These are phyloP conservation scores for Xylaria acuta DNA, from an alignment of 495 filamentous ascomycete species.

Conservation along the genomic window DNA sequence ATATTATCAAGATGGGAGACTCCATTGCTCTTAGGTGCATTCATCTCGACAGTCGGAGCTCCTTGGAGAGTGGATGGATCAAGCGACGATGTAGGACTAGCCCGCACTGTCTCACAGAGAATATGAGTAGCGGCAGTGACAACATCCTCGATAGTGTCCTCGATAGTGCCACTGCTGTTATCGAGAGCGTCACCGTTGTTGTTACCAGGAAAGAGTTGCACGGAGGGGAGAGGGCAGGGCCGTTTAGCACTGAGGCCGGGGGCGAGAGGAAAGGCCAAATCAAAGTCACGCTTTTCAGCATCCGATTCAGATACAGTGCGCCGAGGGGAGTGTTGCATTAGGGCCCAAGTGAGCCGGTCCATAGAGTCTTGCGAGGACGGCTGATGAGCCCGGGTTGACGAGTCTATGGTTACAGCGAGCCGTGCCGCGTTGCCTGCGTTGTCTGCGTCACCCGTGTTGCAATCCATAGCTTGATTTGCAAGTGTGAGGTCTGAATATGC, in stretches of 20 bases:
- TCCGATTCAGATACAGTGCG: not conserved
- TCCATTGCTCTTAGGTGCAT: not conserved
- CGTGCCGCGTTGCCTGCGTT: not conserved
- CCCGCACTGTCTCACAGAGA: not conserved
- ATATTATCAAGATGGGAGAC: not conserved
- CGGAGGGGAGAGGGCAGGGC: not conserved
- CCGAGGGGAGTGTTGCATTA: not conserved
- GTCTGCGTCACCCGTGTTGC: not conserved
- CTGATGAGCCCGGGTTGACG: not conserved
- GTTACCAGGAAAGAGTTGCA: not conserved
- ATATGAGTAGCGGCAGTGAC: not conserved
- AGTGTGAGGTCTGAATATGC: not conserved
- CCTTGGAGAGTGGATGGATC: not conserved
- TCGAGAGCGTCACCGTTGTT: not conserved
- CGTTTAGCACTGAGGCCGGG: not conserved
- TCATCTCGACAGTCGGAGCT: not conserved
- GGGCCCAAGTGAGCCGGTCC: not conserved
- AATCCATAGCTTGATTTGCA: not conserved
- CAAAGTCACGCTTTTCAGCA: not conserved
- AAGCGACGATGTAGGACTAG: not conserved
- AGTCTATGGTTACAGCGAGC: too few species aligned
- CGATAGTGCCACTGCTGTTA: not conserved
- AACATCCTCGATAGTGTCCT: not conserved
- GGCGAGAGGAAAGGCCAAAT: not conserved
- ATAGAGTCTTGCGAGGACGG: not conserved